Evolutionary conservation across 257 asterid species (phyloP), one percentile per base, ranked within the genome.

Genomic region (Cinchona pubescens): DNA sequence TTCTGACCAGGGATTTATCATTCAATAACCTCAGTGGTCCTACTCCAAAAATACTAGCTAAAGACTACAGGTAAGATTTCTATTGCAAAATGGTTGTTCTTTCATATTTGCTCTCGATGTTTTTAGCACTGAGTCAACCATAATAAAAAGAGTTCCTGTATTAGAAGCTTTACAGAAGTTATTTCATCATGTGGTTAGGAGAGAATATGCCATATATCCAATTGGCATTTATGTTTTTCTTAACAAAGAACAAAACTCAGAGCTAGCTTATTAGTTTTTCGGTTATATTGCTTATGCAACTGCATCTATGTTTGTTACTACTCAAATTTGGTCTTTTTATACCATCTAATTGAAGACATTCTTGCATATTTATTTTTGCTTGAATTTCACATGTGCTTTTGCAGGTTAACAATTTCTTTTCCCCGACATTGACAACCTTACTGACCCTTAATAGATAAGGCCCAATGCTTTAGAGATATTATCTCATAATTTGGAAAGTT

Each of bases 21-120:
- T 85, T 82, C 80, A 93, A 93, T 83, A 91, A 93, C 82, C 86
- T 93, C 56, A 93, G 98, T 46, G 97, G 98, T 21, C 89, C 96
- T 2, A 83, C 88, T 2, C 96, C 97, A 34, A 85, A 86, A 78
- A 90, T 93, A 72, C 88, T 82, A 76, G 96, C 98, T 55, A 91
- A 90, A 77, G 98, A 88, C 78, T 93, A 91, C 88, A 93, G 97
- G 98, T 89, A 69, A 87, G 79, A n/a, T 46, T 67, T 51, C 43
- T 45, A 48, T n/a, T 27, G 67, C 69, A 66, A 30, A 19, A 11
- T 27, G 38, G 25, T 34, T 48, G 37, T 35, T 76, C 18, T 46
- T 46, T 69, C 68, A 69, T 79, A 35, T 51, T 56, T 59, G 35
- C 66, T 61, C 53, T 32, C 4, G 37, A 49, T 34, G 21, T 16